phyloP scores from a whole-genome alignment of 164 flowering plant species.

The Taxillus chinensis region DNA sequence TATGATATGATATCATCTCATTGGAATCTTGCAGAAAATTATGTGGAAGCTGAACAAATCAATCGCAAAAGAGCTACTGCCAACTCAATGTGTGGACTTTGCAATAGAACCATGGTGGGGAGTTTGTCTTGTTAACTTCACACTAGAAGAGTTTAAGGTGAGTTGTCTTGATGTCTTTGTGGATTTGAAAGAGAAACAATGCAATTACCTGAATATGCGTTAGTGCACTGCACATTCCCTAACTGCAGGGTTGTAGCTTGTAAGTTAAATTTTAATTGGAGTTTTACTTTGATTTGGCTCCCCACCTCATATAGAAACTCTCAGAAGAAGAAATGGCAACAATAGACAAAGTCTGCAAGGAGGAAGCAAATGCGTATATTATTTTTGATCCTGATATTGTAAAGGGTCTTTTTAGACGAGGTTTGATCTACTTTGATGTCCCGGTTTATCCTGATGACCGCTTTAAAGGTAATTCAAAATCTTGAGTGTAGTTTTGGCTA shows the following conservation, averaged over 20 bases:
- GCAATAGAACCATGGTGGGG: slow-evolving; percentile 99
- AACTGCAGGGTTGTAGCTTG: too few species aligned
- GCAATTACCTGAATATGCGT: too few species aligned
- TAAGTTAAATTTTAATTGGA: too few species aligned
- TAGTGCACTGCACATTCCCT: too few species aligned
- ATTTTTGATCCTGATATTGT: slow-evolving; percentile 80
- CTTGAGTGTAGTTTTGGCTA: too few species aligned
- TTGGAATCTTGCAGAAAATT: slow-evolving; percentile 77
- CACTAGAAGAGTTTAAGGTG: slow-evolving; percentile 98
- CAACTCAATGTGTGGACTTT: slow-evolving; percentile 89
- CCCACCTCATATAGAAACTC: slow-evolving; percentile 51
- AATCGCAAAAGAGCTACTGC: slow-evolving; percentile 89
- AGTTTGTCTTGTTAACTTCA: slow-evolving; percentile 91
- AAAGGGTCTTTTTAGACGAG: slow-evolving; percentile 75
- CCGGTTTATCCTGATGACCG: slow-evolving; percentile 97
- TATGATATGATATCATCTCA: slow-evolving; percentile 15
- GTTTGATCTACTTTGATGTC: slow-evolving; percentile 88
- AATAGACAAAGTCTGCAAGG: slow-evolving; percentile 93
- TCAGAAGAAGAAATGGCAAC: slow-evolving; percentile 94
- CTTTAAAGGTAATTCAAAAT: slow-evolving; percentile 58
- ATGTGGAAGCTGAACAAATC: slow-evolving; percentile 99
- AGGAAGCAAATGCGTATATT: slow-evolving; percentile 87
- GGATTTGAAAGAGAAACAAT: background rate
- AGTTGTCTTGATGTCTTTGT: slow-evolving; percentile 4
- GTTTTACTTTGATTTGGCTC: background rate